phyloP scores from a whole-genome alignment of 148 eudicot genomes.

The Limonium bicolor region DNA sequence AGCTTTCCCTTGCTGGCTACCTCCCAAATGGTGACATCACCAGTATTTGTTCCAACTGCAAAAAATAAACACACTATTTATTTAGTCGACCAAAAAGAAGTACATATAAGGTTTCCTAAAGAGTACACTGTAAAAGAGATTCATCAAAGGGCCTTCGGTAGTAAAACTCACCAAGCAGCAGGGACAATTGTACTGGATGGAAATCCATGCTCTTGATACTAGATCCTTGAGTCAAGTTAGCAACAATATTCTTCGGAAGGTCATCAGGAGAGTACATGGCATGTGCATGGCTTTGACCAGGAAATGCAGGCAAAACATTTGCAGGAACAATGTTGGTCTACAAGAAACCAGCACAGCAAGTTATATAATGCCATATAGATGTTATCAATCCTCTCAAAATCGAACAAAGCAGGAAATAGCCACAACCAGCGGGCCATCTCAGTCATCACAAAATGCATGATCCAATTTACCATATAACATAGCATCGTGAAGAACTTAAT shows the following conservation, averaged over 20 bases:
- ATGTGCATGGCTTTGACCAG: slow-evolving; percentile 22
- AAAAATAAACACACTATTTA: not conserved
- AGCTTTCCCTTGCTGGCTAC: slow-evolving; percentile 27
- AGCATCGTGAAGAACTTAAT: too few species aligned
- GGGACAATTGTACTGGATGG: slow-evolving; percentile 40
- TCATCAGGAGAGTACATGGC: slow-evolving; percentile 26
- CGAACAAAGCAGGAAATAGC: too few species aligned
- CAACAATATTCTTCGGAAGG: slow-evolving; percentile 43
- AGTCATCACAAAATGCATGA: too few species aligned
- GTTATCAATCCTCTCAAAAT: too few species aligned
- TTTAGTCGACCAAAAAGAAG: not conserved
- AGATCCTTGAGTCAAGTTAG: slow-evolving; percentile 48
- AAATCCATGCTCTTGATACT: slow-evolving; percentile 60
- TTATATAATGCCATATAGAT: too few species aligned
- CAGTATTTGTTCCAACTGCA: slow-evolving; percentile 59
- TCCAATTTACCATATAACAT: too few species aligned
- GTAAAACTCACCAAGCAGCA: slow-evolving; percentile 43
- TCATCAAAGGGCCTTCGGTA: not conserved
- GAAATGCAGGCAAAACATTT: slow-evolving; percentile 24
- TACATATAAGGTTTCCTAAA: not conserved
- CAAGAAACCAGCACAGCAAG: too few species aligned
- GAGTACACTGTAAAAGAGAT: not conserved
- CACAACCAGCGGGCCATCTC: too few species aligned
- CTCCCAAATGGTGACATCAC: slow-evolving; percentile 57
- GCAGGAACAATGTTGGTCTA: slow-evolving; percentile 32